Evolutionary conservation across 495 filamentous ascomycete genomes (phyloP).

Genomic region (Elasticomyces elasticus): DNA sequence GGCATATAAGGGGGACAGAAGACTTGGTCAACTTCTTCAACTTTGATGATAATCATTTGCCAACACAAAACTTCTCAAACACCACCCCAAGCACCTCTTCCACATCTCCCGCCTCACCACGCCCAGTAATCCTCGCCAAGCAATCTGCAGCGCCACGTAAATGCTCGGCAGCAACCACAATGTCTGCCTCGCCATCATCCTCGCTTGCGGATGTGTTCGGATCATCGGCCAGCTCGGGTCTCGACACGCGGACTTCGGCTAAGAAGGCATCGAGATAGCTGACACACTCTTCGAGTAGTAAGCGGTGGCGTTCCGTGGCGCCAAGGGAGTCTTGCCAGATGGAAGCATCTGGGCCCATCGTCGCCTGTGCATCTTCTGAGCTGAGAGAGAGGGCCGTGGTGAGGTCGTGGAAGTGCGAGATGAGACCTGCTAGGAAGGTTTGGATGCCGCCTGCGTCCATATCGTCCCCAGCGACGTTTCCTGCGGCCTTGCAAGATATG

Average conservation of each 20-base stretch:
- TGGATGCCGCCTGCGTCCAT: constrained; percentile 58
- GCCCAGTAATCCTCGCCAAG: constrained; percentile 77
- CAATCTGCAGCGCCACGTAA: constrained; percentile 71
- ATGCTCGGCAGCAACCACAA: constrained; percentile 91
- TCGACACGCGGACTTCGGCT: not conserved
- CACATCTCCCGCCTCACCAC: constrained; percentile 79
- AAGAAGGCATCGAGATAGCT: constrained; percentile 62
- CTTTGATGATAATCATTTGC: constrained; percentile 49
- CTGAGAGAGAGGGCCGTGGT: constrained; percentile 46
- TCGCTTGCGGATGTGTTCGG: constrained; percentile 28
- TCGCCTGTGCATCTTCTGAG: constrained; percentile 3
- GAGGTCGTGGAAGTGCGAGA: constrained; percentile 58
- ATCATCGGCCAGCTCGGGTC: constrained; percentile 9
- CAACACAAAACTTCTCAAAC: constrained; percentile 91
- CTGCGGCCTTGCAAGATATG: constrained; percentile 56
- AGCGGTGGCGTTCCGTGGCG: constrained; percentile 78
- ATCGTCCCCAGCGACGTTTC: constrained; percentile 2
- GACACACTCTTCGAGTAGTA: constrained; percentile 64
- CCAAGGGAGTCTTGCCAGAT: constrained; percentile 76
- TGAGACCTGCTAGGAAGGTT: constrained; percentile 54
- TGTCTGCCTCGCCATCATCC: constrained; percentile 48
- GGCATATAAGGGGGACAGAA: not conserved
- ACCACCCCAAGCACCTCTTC: constrained; percentile 95
- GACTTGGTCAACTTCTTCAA: not conserved
- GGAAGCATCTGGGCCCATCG: constrained; percentile 34